Base-by-base conservation (phyloP, 768 basidiomycete genomes). In the Hygrocybe punicea region DNA sequence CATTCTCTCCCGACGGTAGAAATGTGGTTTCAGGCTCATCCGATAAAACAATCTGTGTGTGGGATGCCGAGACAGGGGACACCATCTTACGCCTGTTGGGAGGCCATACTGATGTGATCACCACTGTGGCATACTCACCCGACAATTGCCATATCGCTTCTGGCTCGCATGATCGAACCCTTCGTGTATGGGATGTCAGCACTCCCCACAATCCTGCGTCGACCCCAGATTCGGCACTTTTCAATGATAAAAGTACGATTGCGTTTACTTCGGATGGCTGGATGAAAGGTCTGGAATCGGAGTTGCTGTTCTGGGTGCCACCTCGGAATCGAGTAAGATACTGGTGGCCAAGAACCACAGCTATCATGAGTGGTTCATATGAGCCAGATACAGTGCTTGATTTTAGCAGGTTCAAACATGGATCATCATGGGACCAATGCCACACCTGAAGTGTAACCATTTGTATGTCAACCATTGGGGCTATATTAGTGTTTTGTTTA, bases 61-160 rank as follows among this genome's bases (percentile, higher is more conserved):
- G 93, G 93, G 89, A 93, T 67, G 79, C 94, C 6, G 76, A 80
- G 56, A 79, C 74, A 0, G 79, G 79, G 14, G 4, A 29, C n/a
- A 8, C 4, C 8, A 4, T 9, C 40, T n/a, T n/a, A 2, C 40
- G 11, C 4, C 6, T 29, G 1, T 55, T 45, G 2, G 53, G 61
- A 19, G 57, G 62, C 50, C 54, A 42, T 11, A 29, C 29, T 29
- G 29, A 14, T 4, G 39, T 4, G 61, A n/a, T 65, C 42, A 61
- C 25, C 55, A 60, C 56, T 60, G 54, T 69, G 49, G 57, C 64
- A 7, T 66, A 61, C 59, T 70, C 72, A 36, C 70, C 72, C 34
- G 58, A 68, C 8, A 46, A 61, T 1, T 51, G 34, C 19, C 50
- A 55, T 10, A 53, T 73, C 23, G 63, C 55, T 17, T 65, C 64